Evolutionary conservation across 148 eudicot genomes (phyloP), one percentile per base, ranked within the genome.

Genomic region (Camellia lanceoleosa): DNA sequence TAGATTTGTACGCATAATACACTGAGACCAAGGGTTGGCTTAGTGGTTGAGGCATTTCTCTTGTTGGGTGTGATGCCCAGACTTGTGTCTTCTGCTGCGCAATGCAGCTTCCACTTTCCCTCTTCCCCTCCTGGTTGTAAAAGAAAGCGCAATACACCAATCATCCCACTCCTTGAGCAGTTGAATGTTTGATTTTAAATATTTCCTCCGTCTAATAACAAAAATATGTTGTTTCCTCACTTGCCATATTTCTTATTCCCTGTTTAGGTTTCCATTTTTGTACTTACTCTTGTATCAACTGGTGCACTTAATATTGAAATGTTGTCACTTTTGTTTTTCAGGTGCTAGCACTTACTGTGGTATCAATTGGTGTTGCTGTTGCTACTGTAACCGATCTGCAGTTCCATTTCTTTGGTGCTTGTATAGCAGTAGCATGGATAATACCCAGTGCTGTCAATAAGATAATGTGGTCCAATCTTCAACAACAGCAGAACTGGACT

Each of bases 341-440:
- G 98, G 97, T 89, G 65, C 82, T 92, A 81, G 90, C 92, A 49
- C 93, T 94, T 68, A 81, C 91, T 58, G 79, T 89, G 51, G 97
- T 92, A 44, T 94, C 95, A 10, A 69, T 89, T 20, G 98, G 98
- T 84, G 97, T 94, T 38, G 98, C 98, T 69, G 92, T 94, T 81
- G 98, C 98, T 63, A 92, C 98, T 3, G 98, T 94, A 55, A 92
- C 97, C 46, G 98, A 94, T 91, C 79, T 94, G 70, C 93, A 94
- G 76, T 92, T 94, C 87, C 95, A 94, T 82, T 87, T 94, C 73
- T 94, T 92, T 81, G 98, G 98, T 87, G 98, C 98, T 60, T 94
- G 98, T 87, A 82, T 94, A 82, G 95, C 98, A 11, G 89, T 94
- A 79, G 97, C 97, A 65, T 94, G 98, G 98, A 94, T 92, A 83